These are phyloP conservation scores for Rhizopus delemar DNA, from an alignment of 371 early-diverging fungal species.

Conservation along the genomic window DNA sequence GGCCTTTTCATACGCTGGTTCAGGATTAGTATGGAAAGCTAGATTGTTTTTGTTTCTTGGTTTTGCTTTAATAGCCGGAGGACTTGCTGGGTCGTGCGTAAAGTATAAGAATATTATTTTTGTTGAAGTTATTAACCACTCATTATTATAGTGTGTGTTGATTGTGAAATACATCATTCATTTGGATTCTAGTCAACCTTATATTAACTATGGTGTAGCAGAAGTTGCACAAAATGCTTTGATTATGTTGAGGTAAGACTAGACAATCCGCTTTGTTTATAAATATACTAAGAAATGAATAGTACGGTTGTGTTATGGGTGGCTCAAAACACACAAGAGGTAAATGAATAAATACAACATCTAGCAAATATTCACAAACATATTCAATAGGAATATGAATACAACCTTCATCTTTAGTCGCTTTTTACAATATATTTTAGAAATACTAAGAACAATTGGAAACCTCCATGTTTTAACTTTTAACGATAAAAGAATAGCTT, in stretches of 20 bases:
- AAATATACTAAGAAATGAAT: not conserved
- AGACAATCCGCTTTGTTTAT: not conserved
- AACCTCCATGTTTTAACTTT: too few relatives aligned
- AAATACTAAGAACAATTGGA: too few relatives aligned
- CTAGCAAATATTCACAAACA: not conserved
- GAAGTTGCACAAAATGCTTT: constrained; percentile 67
- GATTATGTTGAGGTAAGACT: constrained; percentile 70
- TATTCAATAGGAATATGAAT: constrained; percentile 17
- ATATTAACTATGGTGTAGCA: constrained; percentile 69
- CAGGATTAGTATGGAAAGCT: constrained; percentile 66
- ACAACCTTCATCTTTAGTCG: constrained; percentile 6
- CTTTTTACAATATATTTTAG: too few relatives aligned
- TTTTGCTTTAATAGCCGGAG: constrained; percentile 76
- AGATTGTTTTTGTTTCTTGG: constrained; percentile 76
- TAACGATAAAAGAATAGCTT: too few relatives aligned
- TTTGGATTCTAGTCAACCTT: constrained; percentile 58
- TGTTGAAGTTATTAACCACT: not conserved
- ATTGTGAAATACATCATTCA: constrained; percentile 69
- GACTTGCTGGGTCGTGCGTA: constrained; percentile 76
- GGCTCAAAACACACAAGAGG: constrained; percentile 50
- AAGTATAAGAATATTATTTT: constrained; percentile 19
- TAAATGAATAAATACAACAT: constrained; percentile 15
- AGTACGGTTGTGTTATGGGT: constrained; percentile 51
- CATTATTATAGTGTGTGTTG: constrained; percentile 59
- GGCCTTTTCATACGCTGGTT: constrained; percentile 46